Evolutionary conservation across 768 basidiomycete species (phyloP), one percentile per base, ranked within the genome.

Genomic region (Scleroderma citrinum): DNA sequence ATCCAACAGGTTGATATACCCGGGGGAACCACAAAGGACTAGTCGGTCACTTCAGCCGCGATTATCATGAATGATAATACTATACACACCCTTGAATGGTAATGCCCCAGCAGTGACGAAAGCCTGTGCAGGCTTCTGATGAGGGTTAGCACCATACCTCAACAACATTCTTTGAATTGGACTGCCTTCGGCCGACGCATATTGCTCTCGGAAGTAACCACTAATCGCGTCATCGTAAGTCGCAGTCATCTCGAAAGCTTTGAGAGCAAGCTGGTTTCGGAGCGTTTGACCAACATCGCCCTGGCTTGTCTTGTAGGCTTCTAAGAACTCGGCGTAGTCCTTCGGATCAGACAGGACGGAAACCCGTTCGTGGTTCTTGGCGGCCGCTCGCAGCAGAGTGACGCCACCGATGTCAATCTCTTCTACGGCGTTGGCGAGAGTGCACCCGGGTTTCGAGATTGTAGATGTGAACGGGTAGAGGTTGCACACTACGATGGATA

Each of bases 341-440:
- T 77, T 68, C 21, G 92, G 92, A 64, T 93, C 90, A 36, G 88
- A 94, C 38, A 95, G 74, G 39, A 97, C 83, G 29, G 85, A 87
- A 24, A 94, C 92, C 38, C 94, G 86, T 44, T 77, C 88, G 71
- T 98, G 96, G 68, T 99, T 99, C 72, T 99, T 99, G 48, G 96
- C 96, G 2, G 95, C 96, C 7, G 95, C 96, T 36, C 96, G 87
- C 42, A 98, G 82, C 8, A 99, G 84, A 6, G 96, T 98, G 41
- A 99, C 96, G 23, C 96, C 96, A 6, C 96, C 96, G 49, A 99
- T 98, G 69, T 99, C 96, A 57, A 99, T 87, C 69, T 99, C 96
- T 66, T 99, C 96, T 50, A 98, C 85, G 5, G 95, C 95, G 42
- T 87, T 86, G 3, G 90, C 82, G 51, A 97, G 81, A 11, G 91